Percentiles rank a stretch among this genome's conserved stretches.
Conservation (phyloP, 768 basidiomycete genomes). For the Boletales sp. region DNA sequence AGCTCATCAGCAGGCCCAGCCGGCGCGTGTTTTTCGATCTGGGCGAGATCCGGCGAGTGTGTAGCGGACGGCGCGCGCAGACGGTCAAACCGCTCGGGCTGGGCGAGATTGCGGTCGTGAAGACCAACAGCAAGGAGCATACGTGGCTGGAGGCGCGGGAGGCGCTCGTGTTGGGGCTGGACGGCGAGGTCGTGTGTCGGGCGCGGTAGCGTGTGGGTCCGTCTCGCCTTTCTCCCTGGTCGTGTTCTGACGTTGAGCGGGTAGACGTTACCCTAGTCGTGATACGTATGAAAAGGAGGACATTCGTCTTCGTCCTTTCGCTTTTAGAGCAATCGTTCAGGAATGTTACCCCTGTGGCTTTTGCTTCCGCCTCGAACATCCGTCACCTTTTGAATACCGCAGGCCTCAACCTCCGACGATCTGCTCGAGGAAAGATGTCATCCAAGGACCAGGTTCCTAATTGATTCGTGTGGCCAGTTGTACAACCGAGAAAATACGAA, state of each 20-base stretch:
- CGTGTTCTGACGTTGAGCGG: conserved; percentile 1
- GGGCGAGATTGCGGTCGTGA: conserved; percentile 90
- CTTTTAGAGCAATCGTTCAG: too few relatives aligned
- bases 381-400: too few relatives aligned
- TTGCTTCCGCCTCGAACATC: too few relatives aligned
- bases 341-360: too few relatives aligned
- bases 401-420: too few relatives aligned
- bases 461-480: too few relatives aligned
- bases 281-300: too few relatives aligned
- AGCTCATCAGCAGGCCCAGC: conserved; percentile 81
- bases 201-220: conserved; percentile 41
- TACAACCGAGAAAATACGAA: too few relatives aligned
- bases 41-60: conserved; percentile 71
- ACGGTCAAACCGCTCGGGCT: conserved; percentile 81
- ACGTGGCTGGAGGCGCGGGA: conserved; percentile 94
- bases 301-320: too few relatives aligned
- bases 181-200: conserved; percentile 87
- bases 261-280: not conserved
- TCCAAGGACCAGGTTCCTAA: too few relatives aligned
- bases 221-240: not conserved
- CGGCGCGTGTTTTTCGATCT: conserved; percentile 73
- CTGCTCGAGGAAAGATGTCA: too few relatives aligned
- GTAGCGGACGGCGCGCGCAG: conserved; percentile 78
- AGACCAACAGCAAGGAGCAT: conserved; percentile 63
- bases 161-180: conserved; percentile 70